These are phyloP conservation scores for Lactarius deliciosus DNA, from an alignment of 768 basidiomycete species.

Conservation along the genomic window DNA sequence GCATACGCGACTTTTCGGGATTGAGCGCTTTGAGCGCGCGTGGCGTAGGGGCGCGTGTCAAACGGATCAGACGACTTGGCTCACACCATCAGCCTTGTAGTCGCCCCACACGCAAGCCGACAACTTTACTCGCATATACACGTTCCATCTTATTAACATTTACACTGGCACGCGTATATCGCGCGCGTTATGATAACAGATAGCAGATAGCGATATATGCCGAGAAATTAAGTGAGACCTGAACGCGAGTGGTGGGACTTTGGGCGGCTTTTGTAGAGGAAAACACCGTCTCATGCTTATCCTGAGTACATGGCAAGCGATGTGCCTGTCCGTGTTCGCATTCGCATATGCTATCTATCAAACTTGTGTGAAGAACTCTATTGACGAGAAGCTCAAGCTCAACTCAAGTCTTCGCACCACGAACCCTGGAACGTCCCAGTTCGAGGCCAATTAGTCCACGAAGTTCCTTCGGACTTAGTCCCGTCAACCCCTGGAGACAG, in stretches of 20 bases:
- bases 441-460: neutral
- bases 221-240: neutral
- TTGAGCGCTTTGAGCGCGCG: slow-evolving; percentile 1
- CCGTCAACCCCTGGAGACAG: neutral
- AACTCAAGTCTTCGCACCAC: neutral
- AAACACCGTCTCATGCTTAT: neutral
- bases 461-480: neutral
- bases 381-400: neutral
- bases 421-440: neutral
- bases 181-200: neutral
- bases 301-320: neutral
- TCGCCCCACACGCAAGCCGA: neutral
- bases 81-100: neutral
- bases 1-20: slow-evolving; percentile 11
- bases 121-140: neutral
- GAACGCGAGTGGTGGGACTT: neutral
- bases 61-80: too few species aligned
- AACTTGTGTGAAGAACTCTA: neutral
- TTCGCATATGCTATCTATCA: neutral
- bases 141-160: neutral
- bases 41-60: neutral
- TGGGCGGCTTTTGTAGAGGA: neutral
- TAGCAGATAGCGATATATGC: neutral
- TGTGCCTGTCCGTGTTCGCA: neutral
- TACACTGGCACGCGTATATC: neutral